Conservation (phyloP, 495 filamentous ascomycete species). For the Tirmania nivea region DNA sequence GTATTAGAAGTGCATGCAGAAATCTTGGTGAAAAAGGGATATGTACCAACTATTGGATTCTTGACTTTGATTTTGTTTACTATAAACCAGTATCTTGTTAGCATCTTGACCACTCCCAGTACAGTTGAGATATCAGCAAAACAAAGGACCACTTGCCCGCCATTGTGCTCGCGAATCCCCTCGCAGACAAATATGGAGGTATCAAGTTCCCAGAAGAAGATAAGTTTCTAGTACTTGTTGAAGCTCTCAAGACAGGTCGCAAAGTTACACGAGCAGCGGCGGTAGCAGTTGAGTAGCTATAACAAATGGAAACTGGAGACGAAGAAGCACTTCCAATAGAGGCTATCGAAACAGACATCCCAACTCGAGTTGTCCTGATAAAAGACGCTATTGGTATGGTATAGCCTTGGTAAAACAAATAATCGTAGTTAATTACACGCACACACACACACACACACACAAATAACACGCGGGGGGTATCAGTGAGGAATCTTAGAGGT, state of each 20-base stretch:
- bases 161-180: constrained; percentile 3
- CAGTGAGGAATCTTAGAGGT: no score
- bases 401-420: no score
- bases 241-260: no score
- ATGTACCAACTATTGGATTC: constrained; percentile 67
- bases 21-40: neutral
- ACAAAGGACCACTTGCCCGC: neutral
- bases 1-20: neutral
- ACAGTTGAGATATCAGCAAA: neutral
- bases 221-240: no score
- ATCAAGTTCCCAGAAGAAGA: no score
- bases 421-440: no score
- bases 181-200: neutral
- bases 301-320: neutral
- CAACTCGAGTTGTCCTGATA: neutral
- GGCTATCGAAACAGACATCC: neutral
- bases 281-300: neutral
- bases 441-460: no score
- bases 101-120: neutral
- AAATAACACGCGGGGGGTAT: no score
- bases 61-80: constrained; percentile 77
- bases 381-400: neutral
- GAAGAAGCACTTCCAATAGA: neutral
- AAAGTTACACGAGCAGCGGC: no score
- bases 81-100: neutral